phyloP scores from a whole-genome alignment of 495 filamentous ascomycete species.

The Haplographium delicatum region DNA sequence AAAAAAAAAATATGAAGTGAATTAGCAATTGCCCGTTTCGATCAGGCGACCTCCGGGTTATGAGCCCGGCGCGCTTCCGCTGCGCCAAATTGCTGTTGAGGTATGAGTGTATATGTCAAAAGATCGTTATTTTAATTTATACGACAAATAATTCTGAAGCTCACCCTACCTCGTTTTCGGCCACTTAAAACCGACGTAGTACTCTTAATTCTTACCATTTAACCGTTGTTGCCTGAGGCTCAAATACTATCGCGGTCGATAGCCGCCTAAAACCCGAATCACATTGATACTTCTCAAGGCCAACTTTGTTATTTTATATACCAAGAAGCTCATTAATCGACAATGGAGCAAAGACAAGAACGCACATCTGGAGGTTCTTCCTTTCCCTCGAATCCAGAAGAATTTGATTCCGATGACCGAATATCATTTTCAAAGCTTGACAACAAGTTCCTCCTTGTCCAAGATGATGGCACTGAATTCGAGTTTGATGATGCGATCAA shows the following conservation, averaged over 20 bases:
- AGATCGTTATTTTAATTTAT: not conserved
- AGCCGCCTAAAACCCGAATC: no score
- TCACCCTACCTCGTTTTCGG: no score
- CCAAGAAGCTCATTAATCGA: not conserved
- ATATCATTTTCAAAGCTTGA: constrained; percentile 81
- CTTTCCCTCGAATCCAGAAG: constrained; percentile 66
- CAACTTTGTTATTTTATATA: no score
- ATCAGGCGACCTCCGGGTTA: constrained; percentile 44
- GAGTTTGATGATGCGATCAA: constrained; percentile 67
- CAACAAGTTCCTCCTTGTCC: constrained; percentile 75
- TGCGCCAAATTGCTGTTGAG: constrained; percentile 37
- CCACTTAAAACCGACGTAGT: no score
- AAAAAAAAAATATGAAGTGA: constrained; percentile 20
- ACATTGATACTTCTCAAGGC: no score
- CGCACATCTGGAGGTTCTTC: constrained; percentile 7
- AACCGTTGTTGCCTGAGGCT: no score
- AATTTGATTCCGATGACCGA: constrained; percentile 78
- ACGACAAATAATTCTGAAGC: no score
- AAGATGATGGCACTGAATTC: constrained; percentile 80
- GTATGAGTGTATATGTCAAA: not conserved
- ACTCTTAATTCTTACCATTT: no score
- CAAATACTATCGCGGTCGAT: no score
- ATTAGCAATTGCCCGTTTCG: constrained; percentile 40
- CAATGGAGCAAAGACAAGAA: constrained; percentile 18
- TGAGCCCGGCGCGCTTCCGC: constrained; percentile 42